Conservation (phyloP, 2,329 filamentous ascomycete genomes). For the Stenocarpella maydis region DNA sequence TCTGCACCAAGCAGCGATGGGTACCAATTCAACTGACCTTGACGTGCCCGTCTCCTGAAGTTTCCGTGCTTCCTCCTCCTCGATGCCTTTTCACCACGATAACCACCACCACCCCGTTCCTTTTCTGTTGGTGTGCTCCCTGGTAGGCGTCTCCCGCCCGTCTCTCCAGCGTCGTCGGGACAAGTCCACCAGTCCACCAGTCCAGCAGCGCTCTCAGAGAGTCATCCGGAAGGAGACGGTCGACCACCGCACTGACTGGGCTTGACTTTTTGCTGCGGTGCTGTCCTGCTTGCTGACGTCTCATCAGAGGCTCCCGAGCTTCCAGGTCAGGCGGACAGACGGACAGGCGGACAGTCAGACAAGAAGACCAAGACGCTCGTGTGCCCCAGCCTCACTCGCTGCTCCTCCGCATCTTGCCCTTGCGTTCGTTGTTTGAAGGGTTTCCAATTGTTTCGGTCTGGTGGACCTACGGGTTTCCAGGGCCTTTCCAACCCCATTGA, state of each 20-base stretch:
- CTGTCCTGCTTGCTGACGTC: slow-evolving; percentile 16
- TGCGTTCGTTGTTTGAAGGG: slow-evolving; percentile 26
- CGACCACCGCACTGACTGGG: slow-evolving; percentile 24
- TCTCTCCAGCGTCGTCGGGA: slow-evolving; percentile 22
- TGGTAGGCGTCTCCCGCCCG: slow-evolving; percentile 10
- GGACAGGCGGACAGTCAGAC: background rate
- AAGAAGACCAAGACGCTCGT: slow-evolving; percentile 19
- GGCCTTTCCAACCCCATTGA: slow-evolving; percentile 24
- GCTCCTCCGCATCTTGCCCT: background rate
- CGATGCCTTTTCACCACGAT: slow-evolving; percentile 16
- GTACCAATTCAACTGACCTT: slow-evolving; percentile 25
- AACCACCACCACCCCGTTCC: slow-evolving; percentile 14
- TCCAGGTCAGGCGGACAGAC: slow-evolving; percentile 13
- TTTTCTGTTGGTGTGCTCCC: slow-evolving; percentile 23
- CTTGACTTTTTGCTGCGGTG: slow-evolving; percentile 22
- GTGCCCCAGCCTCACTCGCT: background rate
- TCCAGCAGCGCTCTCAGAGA: slow-evolving; percentile 12
- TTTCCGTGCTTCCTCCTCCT: slow-evolving; percentile 7
- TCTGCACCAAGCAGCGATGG: slow-evolving; percentile 12
- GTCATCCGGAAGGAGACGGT: slow-evolving; percentile 25
- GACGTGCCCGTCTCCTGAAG: slow-evolving; percentile 22
- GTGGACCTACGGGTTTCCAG: slow-evolving; percentile 20
- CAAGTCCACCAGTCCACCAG: slow-evolving; percentile 5
- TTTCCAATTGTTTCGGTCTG: slow-evolving; percentile 26
- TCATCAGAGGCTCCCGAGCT: slow-evolving; percentile 19